Evolutionary conservation across 768 basidiomycete species (phyloP).

Genomic region (Termitomyces sp.): DNA sequence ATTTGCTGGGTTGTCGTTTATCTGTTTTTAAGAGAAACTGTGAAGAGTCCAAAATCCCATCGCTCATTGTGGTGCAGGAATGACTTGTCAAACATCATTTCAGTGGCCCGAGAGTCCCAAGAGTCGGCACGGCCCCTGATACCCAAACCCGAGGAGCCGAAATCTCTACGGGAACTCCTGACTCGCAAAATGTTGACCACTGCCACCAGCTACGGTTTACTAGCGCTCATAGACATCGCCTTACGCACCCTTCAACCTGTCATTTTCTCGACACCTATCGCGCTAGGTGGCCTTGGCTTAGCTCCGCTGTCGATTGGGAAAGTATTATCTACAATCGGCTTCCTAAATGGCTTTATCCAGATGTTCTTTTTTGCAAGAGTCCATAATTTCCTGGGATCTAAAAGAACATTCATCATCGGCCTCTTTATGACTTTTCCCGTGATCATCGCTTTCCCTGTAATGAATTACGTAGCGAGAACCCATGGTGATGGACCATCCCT

Average conservation of each 20-base stretch:
- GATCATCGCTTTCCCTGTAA: conserved; percentile 54
- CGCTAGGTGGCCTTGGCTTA: conserved; percentile 66
- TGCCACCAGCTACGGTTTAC: conserved; percentile 56
- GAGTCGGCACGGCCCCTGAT: conserved; percentile 7
- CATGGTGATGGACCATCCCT: conserved; percentile 42
- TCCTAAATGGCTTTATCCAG: conserved; percentile 62
- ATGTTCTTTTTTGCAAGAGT: conserved; percentile 61
- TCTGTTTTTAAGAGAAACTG: conserved; percentile 50
- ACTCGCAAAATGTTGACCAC: conserved; percentile 52
- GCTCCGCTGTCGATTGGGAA: conserved; percentile 60
- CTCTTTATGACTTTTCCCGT: conserved; percentile 44
- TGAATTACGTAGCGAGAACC: conserved; percentile 47
- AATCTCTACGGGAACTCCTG: conserved; percentile 42
- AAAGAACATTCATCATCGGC: conserved; percentile 49
- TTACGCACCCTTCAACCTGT: conserved; percentile 64
- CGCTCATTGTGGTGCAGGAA: conserved; percentile 17
- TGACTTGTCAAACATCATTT: background rate
- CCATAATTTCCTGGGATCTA: conserved; percentile 59
- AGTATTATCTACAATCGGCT: conserved; percentile 54
- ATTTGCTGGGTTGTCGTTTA: conserved; percentile 48
- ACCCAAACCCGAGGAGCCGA: conserved; percentile 26
- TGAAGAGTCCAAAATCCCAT: conserved; percentile 20
- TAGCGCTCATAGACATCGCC: conserved; percentile 63
- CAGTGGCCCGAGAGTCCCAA: background rate
- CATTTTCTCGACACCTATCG: conserved; percentile 66